phyloP scores from a whole-genome alignment of 768 basidiomycete species.

The Lactarius sanguifluus region DNA sequence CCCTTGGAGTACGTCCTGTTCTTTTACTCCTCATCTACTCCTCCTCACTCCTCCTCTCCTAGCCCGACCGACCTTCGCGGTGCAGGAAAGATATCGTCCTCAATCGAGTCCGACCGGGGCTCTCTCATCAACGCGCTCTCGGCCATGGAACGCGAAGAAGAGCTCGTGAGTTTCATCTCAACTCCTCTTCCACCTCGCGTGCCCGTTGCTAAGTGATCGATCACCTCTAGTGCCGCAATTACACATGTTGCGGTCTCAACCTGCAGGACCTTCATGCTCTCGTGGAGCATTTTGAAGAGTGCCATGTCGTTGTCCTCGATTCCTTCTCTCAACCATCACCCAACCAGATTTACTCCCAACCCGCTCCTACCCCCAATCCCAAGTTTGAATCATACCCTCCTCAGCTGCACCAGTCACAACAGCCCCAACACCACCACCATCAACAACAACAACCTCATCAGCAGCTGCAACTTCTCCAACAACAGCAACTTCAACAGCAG shows the following conservation, averaged over 20 bases:
- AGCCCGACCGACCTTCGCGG: conserved; percentile 48
- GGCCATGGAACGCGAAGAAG: conserved; percentile 67
- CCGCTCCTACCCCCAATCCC: conserved; percentile 20
- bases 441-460: conserved; percentile 31
- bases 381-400: conserved; percentile 17
- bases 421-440: conserved; percentile 34
- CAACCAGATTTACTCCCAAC: conserved; percentile 19
- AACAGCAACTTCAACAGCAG: conserved; percentile 31
- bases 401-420: conserved; percentile 14
- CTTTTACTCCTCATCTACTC: background rate
- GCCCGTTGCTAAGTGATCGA: conserved; percentile 24
- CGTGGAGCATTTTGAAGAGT: conserved; percentile 89
- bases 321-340: conserved; percentile 37
- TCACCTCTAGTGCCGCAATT: conserved; percentile 68
- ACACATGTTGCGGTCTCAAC: conserved; percentile 84
- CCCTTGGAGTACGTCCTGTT: background rate
- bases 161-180: conserved; percentile 51
- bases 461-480: conserved; percentile 27
- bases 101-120: conserved; percentile 60
- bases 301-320: conserved; percentile 75
- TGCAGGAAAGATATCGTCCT: conserved; percentile 48
- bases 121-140: conserved; percentile 64
- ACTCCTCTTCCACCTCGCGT: conserved; percentile 4
- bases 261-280: conserved; percentile 78
- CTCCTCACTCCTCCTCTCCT: background rate